Percentiles rank a stretch among this genome's conserved stretches.
Evolutionary conservation across 2,329 filamentous ascomycete species (phyloP).

Genomic region (Cordyceps fumosorosea): DNA sequence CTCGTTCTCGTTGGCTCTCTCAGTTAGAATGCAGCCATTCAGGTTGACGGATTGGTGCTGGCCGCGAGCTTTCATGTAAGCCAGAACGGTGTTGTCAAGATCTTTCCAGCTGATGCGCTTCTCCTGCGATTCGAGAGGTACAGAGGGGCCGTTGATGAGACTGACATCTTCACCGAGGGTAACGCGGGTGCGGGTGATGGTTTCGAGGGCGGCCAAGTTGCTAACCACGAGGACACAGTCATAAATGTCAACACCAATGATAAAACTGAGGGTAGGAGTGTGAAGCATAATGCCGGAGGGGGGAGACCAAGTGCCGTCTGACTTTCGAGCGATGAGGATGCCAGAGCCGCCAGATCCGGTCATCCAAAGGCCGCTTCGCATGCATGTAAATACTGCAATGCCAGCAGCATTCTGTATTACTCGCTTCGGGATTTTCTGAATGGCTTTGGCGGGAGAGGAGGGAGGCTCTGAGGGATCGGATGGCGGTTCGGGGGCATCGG

Average conservation of each 20-base stretch:
- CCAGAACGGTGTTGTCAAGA: slow-evolving; percentile 48
- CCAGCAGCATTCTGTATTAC: slow-evolving; percentile 87
- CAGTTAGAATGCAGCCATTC: slow-evolving; percentile 49
- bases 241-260: slow-evolving; percentile 90
- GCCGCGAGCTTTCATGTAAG: slow-evolving; percentile 53
- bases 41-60: slow-evolving; percentile 49
- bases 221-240: slow-evolving; percentile 94
- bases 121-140: slow-evolving; percentile 44
- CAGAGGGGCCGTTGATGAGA: slow-evolving; percentile 69
- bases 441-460: slow-evolving; percentile 47
- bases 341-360: slow-evolving; percentile 88
- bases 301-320: slow-evolving; percentile 84
- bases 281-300: slow-evolving; percentile 88
- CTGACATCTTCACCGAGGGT: slow-evolving; percentile 78
- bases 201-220: slow-evolving; percentile 73
- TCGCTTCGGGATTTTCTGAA: slow-evolving; percentile 77
- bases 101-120: slow-evolving; percentile 46
- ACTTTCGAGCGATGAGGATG: slow-evolving; percentile 74
- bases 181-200: slow-evolving; percentile 71
- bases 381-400: slow-evolving; percentile 89
- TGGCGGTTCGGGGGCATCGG: slow-evolving; percentile 23
- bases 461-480: slow-evolving; percentile 28
- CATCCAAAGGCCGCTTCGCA: slow-evolving; percentile 88
- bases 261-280: slow-evolving; percentile 80
- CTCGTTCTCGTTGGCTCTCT: slow-evolving; percentile 54